Base-by-base conservation (phyloP, 495 filamentous ascomycete genomes). In the Aspergillus egyptiacus region DNA sequence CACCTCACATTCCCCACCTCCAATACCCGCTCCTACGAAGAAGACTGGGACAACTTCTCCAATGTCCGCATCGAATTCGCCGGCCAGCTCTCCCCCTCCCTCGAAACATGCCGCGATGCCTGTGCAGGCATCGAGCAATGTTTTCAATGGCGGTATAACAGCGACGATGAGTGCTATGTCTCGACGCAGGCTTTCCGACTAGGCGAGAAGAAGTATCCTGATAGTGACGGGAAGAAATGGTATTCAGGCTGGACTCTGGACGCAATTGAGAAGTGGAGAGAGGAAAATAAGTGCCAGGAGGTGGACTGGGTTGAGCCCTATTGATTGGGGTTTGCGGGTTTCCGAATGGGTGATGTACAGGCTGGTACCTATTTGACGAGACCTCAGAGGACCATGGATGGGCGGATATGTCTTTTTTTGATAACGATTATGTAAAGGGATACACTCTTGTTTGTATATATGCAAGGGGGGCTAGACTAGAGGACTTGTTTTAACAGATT, bases 21-120 rank as follows among this genome's bases (percentile, higher is more conserved):
- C 4, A 57, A 60, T 39, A 57, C 76, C 6, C 50, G 49, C 28
- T 23, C 48, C 2, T 47, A 51, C 9, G 67, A 66, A 28, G 60
- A 65, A 18, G 70, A 76, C 57, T 78, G 75, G 75, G 69, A 78
- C 47, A 78, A 78, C 57, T 40, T 61, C 6, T 66, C 70, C 46
- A 57, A 72, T 20, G 25, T 48, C 30, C 65, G 73, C 43, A 61
- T 66, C 28, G 48, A 61, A 38, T 72, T 75, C 51, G 54, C 51
- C 2, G 63, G 63, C 34, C 46, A 60, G 2, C 70, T 70, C 7
- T 62, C 71, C 53, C 10, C 45, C 42, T 73, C 71, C 2, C 65
- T 69, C 33, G 61, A 71, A 17, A 25, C 64, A 34, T 78, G 75
- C 56, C 59, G 48, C 1, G 50, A 49, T n/a, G 59, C 68, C n/a